A percentile compares a stretch with the other conserved stretches of the same genome.
Evolutionary conservation across 305 asterid species (phyloP).

Genomic region (Fraxinus nigra): DNA sequence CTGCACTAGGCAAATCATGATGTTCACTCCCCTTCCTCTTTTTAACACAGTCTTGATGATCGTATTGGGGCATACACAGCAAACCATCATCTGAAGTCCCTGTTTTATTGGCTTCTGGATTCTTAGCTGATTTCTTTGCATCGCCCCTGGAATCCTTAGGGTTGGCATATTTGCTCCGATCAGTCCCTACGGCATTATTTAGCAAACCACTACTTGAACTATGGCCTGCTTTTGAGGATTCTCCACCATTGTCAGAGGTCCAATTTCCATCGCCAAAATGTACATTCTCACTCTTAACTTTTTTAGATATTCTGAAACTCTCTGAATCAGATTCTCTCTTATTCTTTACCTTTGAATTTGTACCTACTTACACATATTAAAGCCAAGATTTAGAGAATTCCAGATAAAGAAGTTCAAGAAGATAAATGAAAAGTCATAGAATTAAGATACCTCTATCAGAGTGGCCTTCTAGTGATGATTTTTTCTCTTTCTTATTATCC

Average conservation of each 20-base stretch:
- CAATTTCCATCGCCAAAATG: constrained; percentile 50
- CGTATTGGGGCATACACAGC: constrained; percentile 38
- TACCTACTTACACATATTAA: constrained; percentile 38
- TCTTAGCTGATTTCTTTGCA: constrained; percentile 33
- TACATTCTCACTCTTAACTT: constrained; percentile 56
- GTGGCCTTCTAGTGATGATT: constrained; percentile 35
- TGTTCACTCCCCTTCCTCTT: constrained; percentile 62
- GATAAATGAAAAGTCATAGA: not conserved
- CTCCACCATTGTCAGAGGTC: constrained; percentile 50
- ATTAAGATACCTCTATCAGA: constrained; percentile 59
- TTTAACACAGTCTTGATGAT: constrained; percentile 40
- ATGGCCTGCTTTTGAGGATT: constrained; percentile 49
- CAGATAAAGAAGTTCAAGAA: constrained; percentile 18
- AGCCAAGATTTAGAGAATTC: constrained; percentile 15
- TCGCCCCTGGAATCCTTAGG: constrained; percentile 38
- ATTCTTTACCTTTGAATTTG: constrained; percentile 48
- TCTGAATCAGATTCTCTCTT: constrained; percentile 57
- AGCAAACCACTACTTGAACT: constrained; percentile 44
- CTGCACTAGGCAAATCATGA: constrained; percentile 34
- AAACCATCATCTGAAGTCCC: constrained; percentile 44
- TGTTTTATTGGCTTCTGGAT: constrained; percentile 37
- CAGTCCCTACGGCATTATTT: constrained; percentile 41
- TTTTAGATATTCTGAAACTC: constrained; percentile 62
- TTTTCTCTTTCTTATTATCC: constrained; percentile 48
- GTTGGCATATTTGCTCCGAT: constrained; percentile 34